These are phyloP conservation scores for Globisporangium solare DNA, from an alignment of 352 stramenopile genomes.

Conservation along the genomic window DNA sequence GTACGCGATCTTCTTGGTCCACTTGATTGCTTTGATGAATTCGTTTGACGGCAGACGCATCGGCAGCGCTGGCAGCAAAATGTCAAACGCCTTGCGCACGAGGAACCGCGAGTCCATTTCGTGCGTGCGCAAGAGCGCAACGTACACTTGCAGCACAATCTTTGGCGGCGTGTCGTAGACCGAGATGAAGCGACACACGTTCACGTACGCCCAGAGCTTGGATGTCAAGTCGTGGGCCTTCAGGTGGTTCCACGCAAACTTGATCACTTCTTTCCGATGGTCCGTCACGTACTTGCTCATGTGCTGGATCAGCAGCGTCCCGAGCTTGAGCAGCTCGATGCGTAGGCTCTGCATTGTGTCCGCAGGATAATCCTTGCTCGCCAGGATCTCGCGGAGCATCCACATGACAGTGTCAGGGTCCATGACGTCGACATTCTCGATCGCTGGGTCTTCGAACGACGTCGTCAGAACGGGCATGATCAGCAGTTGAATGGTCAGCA, in stretches of 20 bases:
- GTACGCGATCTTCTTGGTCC: slow-evolving; percentile 97
- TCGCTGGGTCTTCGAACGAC: slow-evolving; percentile 75
- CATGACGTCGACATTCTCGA: slow-evolving; percentile 84
- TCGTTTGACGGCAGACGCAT: slow-evolving; percentile 88
- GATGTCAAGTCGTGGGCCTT: slow-evolving; percentile 93
- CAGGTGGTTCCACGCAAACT: slow-evolving; percentile 97
- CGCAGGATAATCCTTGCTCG: slow-evolving; percentile 72
- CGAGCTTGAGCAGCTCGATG: slow-evolving; percentile 93
- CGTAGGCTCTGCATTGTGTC: slow-evolving; percentile 76
- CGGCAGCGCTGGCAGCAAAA: slow-evolving; percentile 92
- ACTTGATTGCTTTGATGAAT: slow-evolving; percentile 96
- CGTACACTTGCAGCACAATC: slow-evolving; percentile 97
- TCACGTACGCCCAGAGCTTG: slow-evolving; percentile 97
- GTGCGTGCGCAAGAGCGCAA: slow-evolving; percentile 91
- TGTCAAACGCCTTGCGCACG: slow-evolving; percentile 93
- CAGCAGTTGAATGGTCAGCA: slow-evolving; percentile 90
- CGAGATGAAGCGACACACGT: slow-evolving; percentile 95
- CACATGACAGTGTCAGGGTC: slow-evolving; percentile 83
- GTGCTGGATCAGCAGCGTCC: slow-evolving; percentile 94
- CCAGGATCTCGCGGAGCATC: slow-evolving; percentile 86
- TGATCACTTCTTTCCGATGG: slow-evolving; percentile 96
- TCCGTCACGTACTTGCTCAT: slow-evolving; percentile 91
- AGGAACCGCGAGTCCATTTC: slow-evolving; percentile 94
- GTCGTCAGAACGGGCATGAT: slow-evolving; percentile 91
- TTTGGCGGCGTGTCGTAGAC: slow-evolving; percentile 95